Evolutionary conservation across 495 filamentous ascomycete genomes (phyloP).

Genomic region (Aspergillus affinis): DNA sequence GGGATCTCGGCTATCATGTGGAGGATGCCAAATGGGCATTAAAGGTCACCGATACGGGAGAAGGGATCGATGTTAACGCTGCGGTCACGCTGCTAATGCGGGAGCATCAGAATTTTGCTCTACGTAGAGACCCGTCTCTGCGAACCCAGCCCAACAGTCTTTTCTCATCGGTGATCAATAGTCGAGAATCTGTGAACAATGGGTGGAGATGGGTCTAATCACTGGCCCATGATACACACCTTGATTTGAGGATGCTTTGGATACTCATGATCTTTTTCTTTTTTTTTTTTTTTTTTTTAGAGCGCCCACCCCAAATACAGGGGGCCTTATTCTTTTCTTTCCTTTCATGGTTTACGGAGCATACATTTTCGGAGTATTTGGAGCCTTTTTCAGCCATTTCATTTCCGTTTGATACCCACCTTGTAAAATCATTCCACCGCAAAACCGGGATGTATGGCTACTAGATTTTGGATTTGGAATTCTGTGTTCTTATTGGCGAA

Average conservation of each 20-base stretch:
- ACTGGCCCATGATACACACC: neutral
- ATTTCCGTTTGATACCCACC: neutral
- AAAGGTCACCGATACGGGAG: constrained; percentile 53
- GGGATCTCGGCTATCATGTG: constrained; percentile 47
- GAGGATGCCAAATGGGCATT: constrained; percentile 53
- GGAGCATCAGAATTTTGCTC: constrained; percentile 35
- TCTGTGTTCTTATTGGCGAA: neutral
- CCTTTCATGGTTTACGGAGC: no score
- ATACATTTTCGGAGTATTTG: neutral
- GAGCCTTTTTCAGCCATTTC: neutral
- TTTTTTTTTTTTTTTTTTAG: no score
- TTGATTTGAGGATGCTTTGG: no score
- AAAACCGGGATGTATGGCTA: neutral
- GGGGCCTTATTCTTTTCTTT: no score
- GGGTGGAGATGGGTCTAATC: constrained; percentile 43
- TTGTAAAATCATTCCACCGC: neutral
- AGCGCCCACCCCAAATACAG: no score
- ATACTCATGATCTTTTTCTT: no score
- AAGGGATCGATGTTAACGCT: constrained; percentile 47
- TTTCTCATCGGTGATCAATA: constrained; percentile 31
- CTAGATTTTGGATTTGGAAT: neutral
- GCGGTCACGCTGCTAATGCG: constrained; percentile 45
- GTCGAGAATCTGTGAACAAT: constrained; percentile 28
- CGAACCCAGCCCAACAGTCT: constrained; percentile 12
- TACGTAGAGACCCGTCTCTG: neutral